These are phyloP conservation scores for Populus euphratica DNA, from an alignment of 345 rosid genomes.

Conservation along the genomic window DNA sequence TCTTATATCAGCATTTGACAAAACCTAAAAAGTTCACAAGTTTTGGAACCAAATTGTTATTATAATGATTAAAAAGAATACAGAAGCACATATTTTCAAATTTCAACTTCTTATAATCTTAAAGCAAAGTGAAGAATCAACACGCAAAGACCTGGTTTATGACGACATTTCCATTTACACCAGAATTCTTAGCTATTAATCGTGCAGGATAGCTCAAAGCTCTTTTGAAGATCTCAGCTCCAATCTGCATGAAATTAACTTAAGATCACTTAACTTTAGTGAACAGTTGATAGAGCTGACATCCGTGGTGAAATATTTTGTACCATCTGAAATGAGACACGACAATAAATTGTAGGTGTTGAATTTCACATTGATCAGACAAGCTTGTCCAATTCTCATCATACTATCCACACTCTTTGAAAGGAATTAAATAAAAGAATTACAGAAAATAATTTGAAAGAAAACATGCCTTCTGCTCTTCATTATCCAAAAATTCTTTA, in stretches of 20 bases:
- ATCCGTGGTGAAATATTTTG: not conserved
- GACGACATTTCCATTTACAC: constrained; percentile 69
- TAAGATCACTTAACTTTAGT: not conserved
- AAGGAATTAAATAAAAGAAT: not conserved
- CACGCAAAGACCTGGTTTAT: constrained; percentile 55
- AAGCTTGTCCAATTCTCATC: not conserved
- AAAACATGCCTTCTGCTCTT: constrained; percentile 67
- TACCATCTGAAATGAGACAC: not conserved
- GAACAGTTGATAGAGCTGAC: not conserved
- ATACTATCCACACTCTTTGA: not conserved
- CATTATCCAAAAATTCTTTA: constrained; percentile 61
- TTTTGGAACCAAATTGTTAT: constrained; percentile 2
- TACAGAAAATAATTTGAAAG: not conserved
- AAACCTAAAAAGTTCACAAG: constrained; percentile 43
- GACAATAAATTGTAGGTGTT: not conserved
- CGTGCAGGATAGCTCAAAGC: constrained; percentile 75
- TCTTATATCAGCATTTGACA: constrained; percentile 41
- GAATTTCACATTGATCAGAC: not conserved
- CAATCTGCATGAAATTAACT: constrained; percentile 45
- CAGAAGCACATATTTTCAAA: not conserved
- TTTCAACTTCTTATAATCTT: not conserved
- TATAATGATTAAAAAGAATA: not conserved
- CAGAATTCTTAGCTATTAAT: constrained; percentile 83
- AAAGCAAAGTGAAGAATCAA: constrained; percentile 4
- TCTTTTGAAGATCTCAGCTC: constrained; percentile 85